Evolutionary conservation across 2,329 filamentous ascomycete genomes (phyloP).

Genomic region (Pseudocercospora crystallina): DNA sequence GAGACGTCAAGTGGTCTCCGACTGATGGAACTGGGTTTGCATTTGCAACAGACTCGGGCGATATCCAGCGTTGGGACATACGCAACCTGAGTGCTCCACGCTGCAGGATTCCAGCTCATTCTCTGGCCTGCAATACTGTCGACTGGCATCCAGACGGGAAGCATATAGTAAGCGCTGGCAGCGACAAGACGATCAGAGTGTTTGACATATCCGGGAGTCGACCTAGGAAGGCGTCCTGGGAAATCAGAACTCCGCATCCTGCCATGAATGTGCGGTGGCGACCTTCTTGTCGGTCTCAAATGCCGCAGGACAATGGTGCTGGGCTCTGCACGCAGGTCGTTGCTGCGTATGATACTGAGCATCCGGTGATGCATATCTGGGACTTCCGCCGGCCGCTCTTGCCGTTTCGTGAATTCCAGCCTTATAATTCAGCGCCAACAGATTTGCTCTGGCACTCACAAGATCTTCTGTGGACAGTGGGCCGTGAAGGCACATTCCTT

Average conservation of each 20-base stretch:
- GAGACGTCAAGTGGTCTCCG: slow-evolving; percentile 66
- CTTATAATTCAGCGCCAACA: slow-evolving; percentile 55
- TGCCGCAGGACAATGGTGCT: slow-evolving; percentile 51
- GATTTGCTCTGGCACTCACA: slow-evolving; percentile 65
- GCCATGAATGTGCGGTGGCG: slow-evolving; percentile 63
- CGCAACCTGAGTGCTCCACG: slow-evolving; percentile 57
- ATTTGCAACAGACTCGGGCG: slow-evolving; percentile 63
- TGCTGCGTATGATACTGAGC: slow-evolving; percentile 62
- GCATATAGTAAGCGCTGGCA: slow-evolving; percentile 62
- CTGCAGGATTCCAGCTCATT: slow-evolving; percentile 62
- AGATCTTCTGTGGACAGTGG: slow-evolving; percentile 65
- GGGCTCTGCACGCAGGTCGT: slow-evolving; percentile 64
- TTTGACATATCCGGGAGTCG: slow-evolving; percentile 62
- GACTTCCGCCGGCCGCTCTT: slow-evolving; percentile 62
- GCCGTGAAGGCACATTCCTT: slow-evolving; percentile 60
- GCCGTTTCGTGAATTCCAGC: slow-evolving; percentile 62
- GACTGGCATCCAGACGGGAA: slow-evolving; percentile 69
- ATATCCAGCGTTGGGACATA: slow-evolving; percentile 64
- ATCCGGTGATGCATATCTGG: slow-evolving; percentile 63
- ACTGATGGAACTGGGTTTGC: slow-evolving; percentile 63
- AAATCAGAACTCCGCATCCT: slow-evolving; percentile 61
- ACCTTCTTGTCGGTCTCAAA: slow-evolving; percentile 57
- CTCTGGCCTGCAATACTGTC: slow-evolving; percentile 56
- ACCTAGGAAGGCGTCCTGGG: slow-evolving; percentile 59
- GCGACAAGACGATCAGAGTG: slow-evolving; percentile 62